Evolutionary conservation across 805 yeast species (phyloP).

Genomic region (Maudiozyma turicensis): DNA sequence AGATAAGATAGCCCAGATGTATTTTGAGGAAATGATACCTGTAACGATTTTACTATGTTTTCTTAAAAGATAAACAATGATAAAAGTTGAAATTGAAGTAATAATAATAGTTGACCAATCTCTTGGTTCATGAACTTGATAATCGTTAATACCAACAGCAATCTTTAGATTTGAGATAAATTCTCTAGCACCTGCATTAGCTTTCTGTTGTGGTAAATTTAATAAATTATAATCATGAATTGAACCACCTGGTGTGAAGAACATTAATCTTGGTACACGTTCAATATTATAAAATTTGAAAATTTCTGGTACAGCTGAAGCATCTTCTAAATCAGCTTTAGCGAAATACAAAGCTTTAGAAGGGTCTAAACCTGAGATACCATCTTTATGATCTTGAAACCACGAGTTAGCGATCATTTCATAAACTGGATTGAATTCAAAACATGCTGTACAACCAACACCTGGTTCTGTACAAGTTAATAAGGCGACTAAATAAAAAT

Average conservation of each 20-base stretch:
- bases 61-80: constrained; percentile 27
- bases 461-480: constrained; percentile 67
- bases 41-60: constrained; percentile 30
- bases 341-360: constrained; percentile 50
- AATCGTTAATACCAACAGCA: constrained; percentile 19
- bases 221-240: constrained; percentile 22
- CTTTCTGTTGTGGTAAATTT: constrained; percentile 28
- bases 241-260: constrained; percentile 47
- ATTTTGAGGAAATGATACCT: constrained; percentile 38
- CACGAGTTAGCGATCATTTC: constrained; percentile 55
- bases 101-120: constrained; percentile 31
- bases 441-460: constrained; percentile 71
- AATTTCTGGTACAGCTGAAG: constrained; percentile 41
- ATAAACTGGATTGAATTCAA: constrained; percentile 56
- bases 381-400: constrained; percentile 47
- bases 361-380: constrained; percentile 23
- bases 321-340: constrained; percentile 45
- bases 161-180: constrained; percentile 24
- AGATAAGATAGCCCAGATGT: constrained; percentile 59
- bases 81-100: constrained; percentile 29
- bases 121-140: constrained; percentile 29
- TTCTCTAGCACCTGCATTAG: constrained; percentile 27
- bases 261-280: constrained; percentile 69
- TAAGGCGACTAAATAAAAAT: constrained; percentile 57
- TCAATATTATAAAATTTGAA: constrained; percentile 39